Evolutionary conservation across 208 protist species (phyloP), one percentile per base, ranked within the genome.

Genomic region (Wallacemonas sp.): DNA sequence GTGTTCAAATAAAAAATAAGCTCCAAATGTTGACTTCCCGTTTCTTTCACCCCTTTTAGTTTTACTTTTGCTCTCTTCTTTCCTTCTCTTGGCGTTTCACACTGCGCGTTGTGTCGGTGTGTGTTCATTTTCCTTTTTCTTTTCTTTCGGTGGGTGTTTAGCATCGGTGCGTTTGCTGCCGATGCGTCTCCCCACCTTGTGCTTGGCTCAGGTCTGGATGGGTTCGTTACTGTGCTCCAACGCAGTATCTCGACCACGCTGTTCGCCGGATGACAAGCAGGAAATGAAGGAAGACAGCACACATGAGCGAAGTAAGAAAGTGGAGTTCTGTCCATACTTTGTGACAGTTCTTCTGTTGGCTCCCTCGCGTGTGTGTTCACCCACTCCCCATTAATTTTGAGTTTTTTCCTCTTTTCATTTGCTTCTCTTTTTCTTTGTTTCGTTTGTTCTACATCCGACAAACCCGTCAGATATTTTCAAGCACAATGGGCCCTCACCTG

Each of bases 341-440:
- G 50, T 38, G 50, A 31, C 28, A 8, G 23, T 57, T 39, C 25
- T 52, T 38, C 25, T 20, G 10, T 23, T 11, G 18, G 4, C 46
- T 52, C 23, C 16, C n/a, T 52, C 46, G 4, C 46, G 4, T 28
- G 7, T 28, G n/a, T n/a, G n/a, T n/a, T n/a, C n/a, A n/a, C n/a
- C n/a, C n/a, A n/a, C n/a, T n/a, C n/a, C n/a, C n/a, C n/a, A n/a
- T n/a, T n/a, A n/a, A n/a, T n/a, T n/a, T n/a, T n/a, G 10, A 29
- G 10, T 31, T 22, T 57, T 57, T 5, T 57, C 5, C 5, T 22
- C 4, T 38, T 20, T 39, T 65, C n/a, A 31, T 57, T 10, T 57
- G 42, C 16, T 3, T 48, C 50, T 57, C 31, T 57, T 57, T 20
- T 52, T 52, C 23, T 52, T 52, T 52, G 4, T 28, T 52, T 52